phyloP scores from a whole-genome alignment of 306 rosid species.

The Alnus glutinosa region DNA sequence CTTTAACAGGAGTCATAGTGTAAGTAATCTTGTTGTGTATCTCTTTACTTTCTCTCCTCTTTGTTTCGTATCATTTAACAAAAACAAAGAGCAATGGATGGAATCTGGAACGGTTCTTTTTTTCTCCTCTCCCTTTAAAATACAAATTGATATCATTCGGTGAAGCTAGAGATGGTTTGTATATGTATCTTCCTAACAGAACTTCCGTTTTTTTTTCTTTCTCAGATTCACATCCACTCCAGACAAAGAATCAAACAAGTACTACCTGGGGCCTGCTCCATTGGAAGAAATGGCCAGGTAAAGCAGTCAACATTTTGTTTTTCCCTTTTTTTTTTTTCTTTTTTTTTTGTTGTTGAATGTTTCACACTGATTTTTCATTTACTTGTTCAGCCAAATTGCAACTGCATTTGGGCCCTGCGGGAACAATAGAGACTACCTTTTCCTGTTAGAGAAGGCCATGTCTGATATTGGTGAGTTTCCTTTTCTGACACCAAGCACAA shows the following conservation, averaged over 20 bases:
- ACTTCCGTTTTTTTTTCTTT: background rate
- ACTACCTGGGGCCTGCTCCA: slow-evolving; percentile 94
- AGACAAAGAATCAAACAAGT: slow-evolving; percentile 77
- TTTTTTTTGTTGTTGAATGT: background rate
- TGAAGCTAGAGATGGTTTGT: background rate
- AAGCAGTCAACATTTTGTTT: background rate
- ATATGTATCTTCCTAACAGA: slow-evolving; percentile 22
- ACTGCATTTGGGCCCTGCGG: slow-evolving; percentile 97
- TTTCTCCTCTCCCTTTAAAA: slow-evolving; percentile 9
- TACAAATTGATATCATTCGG: background rate
- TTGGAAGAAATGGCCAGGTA: slow-evolving; percentile 93
- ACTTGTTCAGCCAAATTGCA: slow-evolving; percentile 82
- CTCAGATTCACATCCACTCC: slow-evolving; percentile 91
- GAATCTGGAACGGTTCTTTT: background rate
- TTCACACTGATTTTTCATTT: slow-evolving; percentile 3
- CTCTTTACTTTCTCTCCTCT: background rate
- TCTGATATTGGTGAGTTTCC: slow-evolving; percentile 64
- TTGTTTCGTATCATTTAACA: background rate
- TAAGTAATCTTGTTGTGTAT: slow-evolving; percentile 38
- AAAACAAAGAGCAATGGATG: background rate
- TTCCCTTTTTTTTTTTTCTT: background rate
- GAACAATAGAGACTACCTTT: slow-evolving; percentile 81
- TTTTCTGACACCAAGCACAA: background rate
- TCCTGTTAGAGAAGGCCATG: slow-evolving; percentile 85
- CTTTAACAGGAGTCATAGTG: slow-evolving; percentile 76